phyloP scores from a whole-genome alignment of 2,329 filamentous ascomycete species.

The Penicillium hesseltinei region DNA sequence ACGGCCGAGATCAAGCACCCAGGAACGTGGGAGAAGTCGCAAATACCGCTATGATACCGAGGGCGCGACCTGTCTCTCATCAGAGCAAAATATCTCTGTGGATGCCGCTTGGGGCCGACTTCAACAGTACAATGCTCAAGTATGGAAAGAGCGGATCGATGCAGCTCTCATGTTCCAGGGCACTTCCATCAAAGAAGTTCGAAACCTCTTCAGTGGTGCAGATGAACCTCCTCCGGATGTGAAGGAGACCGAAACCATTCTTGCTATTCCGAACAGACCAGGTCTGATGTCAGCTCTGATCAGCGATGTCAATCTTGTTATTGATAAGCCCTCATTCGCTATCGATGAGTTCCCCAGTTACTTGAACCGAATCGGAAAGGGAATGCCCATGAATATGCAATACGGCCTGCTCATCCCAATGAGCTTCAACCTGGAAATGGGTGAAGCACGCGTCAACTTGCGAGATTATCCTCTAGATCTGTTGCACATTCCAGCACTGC shows the following conservation, averaged over 20 bases:
- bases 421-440: constrained; percentile 84
- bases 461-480: constrained; percentile 93
- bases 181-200: constrained; percentile 73
- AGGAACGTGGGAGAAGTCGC: constrained; percentile 37
- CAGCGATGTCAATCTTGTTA: constrained; percentile 76
- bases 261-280: constrained; percentile 81
- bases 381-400: constrained; percentile 86
- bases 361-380: constrained; percentile 87
- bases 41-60: constrained; percentile 73
- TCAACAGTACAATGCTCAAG: constrained; percentile 77
- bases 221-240: constrained; percentile 78
- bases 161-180: constrained; percentile 67
- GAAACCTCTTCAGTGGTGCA: constrained; percentile 75
- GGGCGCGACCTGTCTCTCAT: constrained; percentile 68
- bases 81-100: constrained; percentile 68
- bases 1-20: constrained; percentile 33
- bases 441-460: constrained; percentile 80
- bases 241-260: constrained; percentile 78
- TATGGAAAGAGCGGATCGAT: constrained; percentile 91
- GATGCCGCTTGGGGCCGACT: constrained; percentile 74
- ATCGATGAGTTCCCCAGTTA: constrained; percentile 78
- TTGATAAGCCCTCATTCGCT: constrained; percentile 93
- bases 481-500: constrained; percentile 82
- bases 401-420: constrained; percentile 89
- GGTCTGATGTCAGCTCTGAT: constrained; percentile 77